Evolutionary conservation across 2,329 filamentous ascomycete species (phyloP), one percentile per base, ranked within the genome.

Genomic region (Lasiodiplodia sp.): DNA sequence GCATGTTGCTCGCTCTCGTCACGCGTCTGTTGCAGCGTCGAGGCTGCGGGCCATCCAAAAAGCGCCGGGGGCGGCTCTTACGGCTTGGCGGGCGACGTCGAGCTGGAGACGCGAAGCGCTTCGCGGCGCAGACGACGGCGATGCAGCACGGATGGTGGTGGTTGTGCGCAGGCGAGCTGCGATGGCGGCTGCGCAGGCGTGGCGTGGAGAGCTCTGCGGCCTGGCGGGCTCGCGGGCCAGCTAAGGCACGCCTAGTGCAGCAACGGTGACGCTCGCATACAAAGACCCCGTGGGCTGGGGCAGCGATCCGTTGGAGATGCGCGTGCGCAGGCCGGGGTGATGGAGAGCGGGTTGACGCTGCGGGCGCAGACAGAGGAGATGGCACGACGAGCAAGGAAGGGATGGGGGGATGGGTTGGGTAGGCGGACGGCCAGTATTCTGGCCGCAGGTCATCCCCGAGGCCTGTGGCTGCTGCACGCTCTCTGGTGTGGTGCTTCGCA

Each of bases 401-500:
- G 60, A 64, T 67, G 65, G 49, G 37, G 66, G 3, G 55, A 65
- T 58, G 69, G 31, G 68, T 66, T 66, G 52, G 37, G 40, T 47
- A 68, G 67, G 70, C 57, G 52, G 31, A 37, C 52, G 28, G 37
- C 62, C 31, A 49, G 40, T 25, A 31, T 40, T 64, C 56, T 66
- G 34, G 56, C 40, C 40, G 58, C 25, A 63, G 31, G 67, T 56
- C 60, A 56, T 68, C 62, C 47, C 51, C 67, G 68, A 68, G 70
- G 73, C 73, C 60, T 51, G 60, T 63, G 60, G 60, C 60, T 63
- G 60, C 60, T 64, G 44, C 44, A 49, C 58, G 44, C 60, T 69
- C 72, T 62, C 68, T 73, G 68, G 72, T 70, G 71, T 69, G 62
- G 70, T 68, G 47, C 70, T 63, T 63, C 51, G 58, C 58, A 62